A percentile compares a stretch with the other conserved stretches of the same genome.
These are phyloP conservation scores for Malassezia caprae DNA, from an alignment of 1,284 basidiomycete species.

Conservation along the genomic window DNA sequence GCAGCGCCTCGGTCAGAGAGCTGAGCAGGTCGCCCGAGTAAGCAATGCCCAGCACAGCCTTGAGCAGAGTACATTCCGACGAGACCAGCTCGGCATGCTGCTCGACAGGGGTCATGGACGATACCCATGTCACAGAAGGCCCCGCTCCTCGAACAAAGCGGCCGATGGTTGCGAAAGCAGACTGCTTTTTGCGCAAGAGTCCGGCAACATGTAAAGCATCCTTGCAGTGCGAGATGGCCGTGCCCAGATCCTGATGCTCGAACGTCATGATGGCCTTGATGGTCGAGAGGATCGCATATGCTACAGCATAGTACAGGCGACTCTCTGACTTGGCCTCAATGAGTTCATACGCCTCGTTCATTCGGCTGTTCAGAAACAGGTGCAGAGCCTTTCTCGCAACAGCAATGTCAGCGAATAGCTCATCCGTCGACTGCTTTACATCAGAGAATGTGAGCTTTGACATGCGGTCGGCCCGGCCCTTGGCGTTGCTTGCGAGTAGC, in stretches of 20 bases:
- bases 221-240: conserved; percentile 44
- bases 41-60: conserved; percentile 42
- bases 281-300: conserved; percentile 39
- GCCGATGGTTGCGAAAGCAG: conserved; percentile 32
- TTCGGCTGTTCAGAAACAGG: conserved; percentile 46
- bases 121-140: conserved; percentile 27
- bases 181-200: conserved; percentile 34
- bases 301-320: conserved; percentile 44
- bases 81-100: conserved; percentile 44
- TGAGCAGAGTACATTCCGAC: conserved; percentile 40
- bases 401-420: conserved; percentile 33
- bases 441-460: conserved; percentile 32
- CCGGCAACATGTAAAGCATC: conserved; percentile 38
- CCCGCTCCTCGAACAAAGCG: conserved; percentile 44
- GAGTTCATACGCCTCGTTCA: conserved; percentile 44
- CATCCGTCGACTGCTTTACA: conserved; percentile 23
- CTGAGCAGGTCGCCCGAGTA: conserved; percentile 45
- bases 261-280: conserved; percentile 49
- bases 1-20: conserved; percentile 44
- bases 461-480: conserved; percentile 29
- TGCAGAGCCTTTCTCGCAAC: conserved; percentile 33
- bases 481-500: conserved; percentile 10
- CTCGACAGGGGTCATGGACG: conserved; percentile 40
- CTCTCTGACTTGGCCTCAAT: conserved; percentile 33
- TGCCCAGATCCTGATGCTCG: conserved; percentile 41